These are phyloP conservation scores for Aquilaria sinensis DNA, from an alignment of 345 rosid species.

Conservation along the genomic window DNA sequence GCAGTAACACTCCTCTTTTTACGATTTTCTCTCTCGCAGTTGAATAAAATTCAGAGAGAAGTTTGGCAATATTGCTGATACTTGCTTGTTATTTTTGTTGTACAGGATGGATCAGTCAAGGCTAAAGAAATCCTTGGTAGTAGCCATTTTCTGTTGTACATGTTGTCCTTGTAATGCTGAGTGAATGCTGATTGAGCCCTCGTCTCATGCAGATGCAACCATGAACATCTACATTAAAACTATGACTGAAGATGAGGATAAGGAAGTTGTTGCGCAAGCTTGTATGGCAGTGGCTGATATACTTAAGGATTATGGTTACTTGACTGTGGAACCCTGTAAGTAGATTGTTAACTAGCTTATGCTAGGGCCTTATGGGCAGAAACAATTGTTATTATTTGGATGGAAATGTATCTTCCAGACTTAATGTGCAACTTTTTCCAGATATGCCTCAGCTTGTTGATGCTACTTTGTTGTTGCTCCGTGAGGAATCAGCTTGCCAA, in stretches of 20 bases:
- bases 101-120: conserved; percentile 70
- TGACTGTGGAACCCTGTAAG: conserved; percentile 85
- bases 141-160: background rate
- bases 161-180: conserved; percentile 6
- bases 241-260: conserved; percentile 93
- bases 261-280: conserved; percentile 96
- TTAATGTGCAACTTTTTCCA: conserved; percentile 26
- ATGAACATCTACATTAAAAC: conserved; percentile 73
- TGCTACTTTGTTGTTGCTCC: conserved; percentile 64
- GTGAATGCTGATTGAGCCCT: conserved; percentile 17
- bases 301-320: conserved; percentile 73
- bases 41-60: too few species aligned
- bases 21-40: too few species aligned
- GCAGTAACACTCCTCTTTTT: too few species aligned
- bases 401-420: conserved; percentile 10
- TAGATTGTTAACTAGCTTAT: conserved; percentile 12
- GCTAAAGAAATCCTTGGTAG: conserved; percentile 81
- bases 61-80: background rate
- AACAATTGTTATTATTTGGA: background rate
- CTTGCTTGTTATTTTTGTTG: conserved; percentile 13
- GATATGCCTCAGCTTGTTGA: conserved; percentile 79
- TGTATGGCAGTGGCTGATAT: conserved; percentile 85
- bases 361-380: background rate
- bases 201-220: conserved; percentile 52
- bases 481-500: conserved; percentile 91